These are phyloP conservation scores for Colletotrichum tofieldiae DNA, from an alignment of 2,329 filamentous ascomycete genomes.

Conservation along the genomic window DNA sequence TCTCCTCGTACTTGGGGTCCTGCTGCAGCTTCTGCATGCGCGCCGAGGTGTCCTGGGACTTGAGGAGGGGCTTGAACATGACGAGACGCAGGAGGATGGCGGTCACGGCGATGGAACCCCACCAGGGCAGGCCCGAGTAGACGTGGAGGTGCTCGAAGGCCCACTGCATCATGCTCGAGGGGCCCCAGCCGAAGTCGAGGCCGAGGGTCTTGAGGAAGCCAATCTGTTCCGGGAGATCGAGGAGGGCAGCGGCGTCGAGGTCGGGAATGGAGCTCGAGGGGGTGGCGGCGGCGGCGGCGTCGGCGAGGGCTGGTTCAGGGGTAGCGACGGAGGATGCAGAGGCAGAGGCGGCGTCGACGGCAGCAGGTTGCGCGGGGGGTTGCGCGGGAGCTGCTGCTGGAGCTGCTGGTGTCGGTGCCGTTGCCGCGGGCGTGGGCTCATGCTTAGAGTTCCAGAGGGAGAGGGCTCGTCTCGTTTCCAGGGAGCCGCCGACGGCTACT, in stretches of 20 bases:
- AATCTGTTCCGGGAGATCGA: conserved; percentile 79
- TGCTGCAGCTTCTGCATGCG: conserved; percentile 71
- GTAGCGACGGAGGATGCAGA: conserved; percentile 51
- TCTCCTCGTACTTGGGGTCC: conserved; percentile 68
- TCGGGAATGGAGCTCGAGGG: conserved; percentile 49
- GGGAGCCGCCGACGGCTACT: conserved; percentile 50
- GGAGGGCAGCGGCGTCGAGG: conserved; percentile 60
- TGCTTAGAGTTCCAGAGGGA: conserved; percentile 42
- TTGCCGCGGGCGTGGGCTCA: conserved; percentile 40
- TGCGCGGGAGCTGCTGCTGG: conserved; percentile 44
- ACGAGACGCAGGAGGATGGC: conserved; percentile 75
- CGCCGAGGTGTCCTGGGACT: conserved; percentile 74
- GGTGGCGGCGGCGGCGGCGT: conserved; percentile 31
- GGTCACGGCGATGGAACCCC: conserved; percentile 78
- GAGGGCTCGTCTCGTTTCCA: conserved; percentile 36
- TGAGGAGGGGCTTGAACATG: conserved; percentile 77
- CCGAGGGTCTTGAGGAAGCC: conserved; percentile 89
- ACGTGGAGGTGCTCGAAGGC: conserved; percentile 88
- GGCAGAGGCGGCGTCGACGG: conserved; percentile 43
- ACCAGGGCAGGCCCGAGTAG: conserved; percentile 84
- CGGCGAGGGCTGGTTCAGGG: conserved; percentile 46
- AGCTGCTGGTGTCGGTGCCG: conserved; percentile 35
- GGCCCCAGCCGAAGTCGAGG: conserved; percentile 89
- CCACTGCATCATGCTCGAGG: conserved; percentile 82
- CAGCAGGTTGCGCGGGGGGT: conserved; percentile 25